Conservation (phyloP, 1,139 yeast genomes). For the Kazachstania sp. region DNA sequence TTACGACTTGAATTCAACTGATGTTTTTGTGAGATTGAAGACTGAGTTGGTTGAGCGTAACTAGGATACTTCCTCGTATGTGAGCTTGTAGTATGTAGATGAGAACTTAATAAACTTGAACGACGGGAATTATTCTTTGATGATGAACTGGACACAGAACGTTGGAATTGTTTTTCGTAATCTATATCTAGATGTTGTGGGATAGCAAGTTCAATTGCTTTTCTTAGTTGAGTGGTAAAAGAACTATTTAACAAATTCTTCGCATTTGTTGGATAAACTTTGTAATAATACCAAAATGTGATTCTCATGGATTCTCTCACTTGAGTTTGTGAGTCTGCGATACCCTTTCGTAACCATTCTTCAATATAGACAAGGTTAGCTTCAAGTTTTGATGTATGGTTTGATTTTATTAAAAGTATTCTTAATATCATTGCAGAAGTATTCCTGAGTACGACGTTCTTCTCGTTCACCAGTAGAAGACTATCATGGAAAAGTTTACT, state of each 20-base stretch:
- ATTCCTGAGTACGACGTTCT: slow-evolving; percentile 59
- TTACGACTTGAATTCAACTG: slow-evolving; percentile 9
- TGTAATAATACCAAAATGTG: slow-evolving; percentile 63
- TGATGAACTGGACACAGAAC: slow-evolving; percentile 9
- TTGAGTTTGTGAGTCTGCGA: slow-evolving; percentile 71
- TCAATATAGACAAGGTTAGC: slow-evolving; percentile 40
- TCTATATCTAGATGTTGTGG: slow-evolving; percentile 34
- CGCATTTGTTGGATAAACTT: slow-evolving; percentile 39
- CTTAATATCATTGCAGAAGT: slow-evolving; percentile 68
- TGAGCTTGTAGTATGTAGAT: slow-evolving; percentile 6
- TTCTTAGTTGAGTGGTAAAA: slow-evolving; percentile 36
- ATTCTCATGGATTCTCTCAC: slow-evolving; percentile 72
- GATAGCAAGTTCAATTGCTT: slow-evolving; percentile 48
- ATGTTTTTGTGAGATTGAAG: slow-evolving; percentile 11
- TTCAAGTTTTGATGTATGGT: slow-evolving; percentile 32
- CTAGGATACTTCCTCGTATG: slow-evolving; percentile 21
- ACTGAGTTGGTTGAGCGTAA: slow-evolving; percentile 31
- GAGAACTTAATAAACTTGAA: slow-evolving; percentile 10
- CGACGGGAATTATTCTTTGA: slow-evolving; percentile 13
- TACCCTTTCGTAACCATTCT: slow-evolving; percentile 48
- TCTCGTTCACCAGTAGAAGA: slow-evolving; percentile 51
- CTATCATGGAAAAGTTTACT: slow-evolving; percentile 47
- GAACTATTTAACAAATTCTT: slow-evolving; percentile 35
- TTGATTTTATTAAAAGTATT: slow-evolving; percentile 45
- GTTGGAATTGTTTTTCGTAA: slow-evolving; percentile 11